Evolutionary conservation across 805 yeast genomes (phyloP).

Genomic region (Lachancea waltii): DNA sequence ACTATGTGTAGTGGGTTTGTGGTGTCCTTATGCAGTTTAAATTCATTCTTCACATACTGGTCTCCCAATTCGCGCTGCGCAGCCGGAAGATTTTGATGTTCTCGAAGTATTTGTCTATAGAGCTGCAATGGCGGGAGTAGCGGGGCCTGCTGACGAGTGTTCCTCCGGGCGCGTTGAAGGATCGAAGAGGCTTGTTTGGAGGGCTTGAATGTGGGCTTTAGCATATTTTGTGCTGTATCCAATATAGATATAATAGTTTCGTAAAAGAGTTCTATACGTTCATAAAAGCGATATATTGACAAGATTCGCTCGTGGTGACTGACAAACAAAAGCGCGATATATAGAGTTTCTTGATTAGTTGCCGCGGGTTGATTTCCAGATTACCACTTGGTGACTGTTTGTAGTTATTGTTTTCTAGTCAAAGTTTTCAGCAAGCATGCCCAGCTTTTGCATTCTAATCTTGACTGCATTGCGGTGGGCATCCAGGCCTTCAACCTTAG

Average conservation of each 20-base stretch:
- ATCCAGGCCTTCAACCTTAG: slow-evolving; percentile 93
- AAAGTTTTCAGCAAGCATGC: slow-evolving; percentile 39
- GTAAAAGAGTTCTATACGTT: too few relatives aligned
- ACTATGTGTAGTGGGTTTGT: slow-evolving; percentile 92
- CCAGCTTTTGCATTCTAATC: slow-evolving; percentile 81
- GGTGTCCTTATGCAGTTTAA: slow-evolving; percentile 69
- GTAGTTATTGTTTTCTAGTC: slow-evolving; percentile 14
- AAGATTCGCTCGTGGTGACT: too few relatives aligned
- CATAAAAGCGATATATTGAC: too few relatives aligned
- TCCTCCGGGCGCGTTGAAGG: slow-evolving; percentile 1
- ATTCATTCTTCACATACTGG: slow-evolving; percentile 82
- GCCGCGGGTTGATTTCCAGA: too few relatives aligned
- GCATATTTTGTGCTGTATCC: too few relatives aligned
- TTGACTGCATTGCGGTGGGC: slow-evolving; percentile 97
- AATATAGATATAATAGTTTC: too few relatives aligned
- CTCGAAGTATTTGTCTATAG: slow-evolving; percentile 74
- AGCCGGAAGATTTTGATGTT: slow-evolving; percentile 62
- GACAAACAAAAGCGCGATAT: too few relatives aligned
- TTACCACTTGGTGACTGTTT: too few relatives aligned
- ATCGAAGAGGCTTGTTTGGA: not conserved
- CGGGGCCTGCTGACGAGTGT: slow-evolving; percentile 32
- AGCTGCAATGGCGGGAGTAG: slow-evolving; percentile 77
- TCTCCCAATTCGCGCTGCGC: slow-evolving; percentile 80
- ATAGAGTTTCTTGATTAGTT: too few relatives aligned
- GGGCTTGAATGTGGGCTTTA: not conserved